Conservation (phyloP, 129 eudicot genomes). For the Saposhnikovia divaricata region DNA sequence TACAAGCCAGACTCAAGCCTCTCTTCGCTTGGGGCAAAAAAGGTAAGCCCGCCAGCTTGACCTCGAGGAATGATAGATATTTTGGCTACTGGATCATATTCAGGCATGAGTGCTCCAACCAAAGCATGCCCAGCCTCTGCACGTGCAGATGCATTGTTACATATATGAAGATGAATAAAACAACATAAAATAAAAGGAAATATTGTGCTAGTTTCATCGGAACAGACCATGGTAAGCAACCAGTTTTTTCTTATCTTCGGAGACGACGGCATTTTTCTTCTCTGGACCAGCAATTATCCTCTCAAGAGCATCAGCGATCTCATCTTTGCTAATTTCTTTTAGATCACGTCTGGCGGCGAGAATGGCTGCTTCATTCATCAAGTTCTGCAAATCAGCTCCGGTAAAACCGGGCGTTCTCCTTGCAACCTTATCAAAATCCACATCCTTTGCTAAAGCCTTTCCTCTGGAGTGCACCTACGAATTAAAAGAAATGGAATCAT, state of each 20-base stretch:
- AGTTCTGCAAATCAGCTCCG: slow-evolving; percentile 87
- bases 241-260: slow-evolving; percentile 87
- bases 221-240: slow-evolving; percentile 88
- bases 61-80: slow-evolving; percentile 99
- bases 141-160: slow-evolving; percentile 1
- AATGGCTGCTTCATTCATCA: slow-evolving; percentile 97
- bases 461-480: slow-evolving; percentile 94
- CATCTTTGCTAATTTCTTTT: slow-evolving; percentile 96
- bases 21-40: slow-evolving; percentile 97
- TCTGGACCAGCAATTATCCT: slow-evolving; percentile 97
- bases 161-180: neutral
- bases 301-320: slow-evolving; percentile 92
- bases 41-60: slow-evolving; percentile 97
- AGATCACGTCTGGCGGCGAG: slow-evolving; percentile 96
- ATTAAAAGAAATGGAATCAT: slow-evolving; percentile 7
- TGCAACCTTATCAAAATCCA: slow-evolving; percentile 86
- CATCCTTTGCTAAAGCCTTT: slow-evolving; percentile 91
- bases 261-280: slow-evolving; percentile 94
- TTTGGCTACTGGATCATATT: slow-evolving; percentile 94
- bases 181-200: neutral
- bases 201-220: neutral
- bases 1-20: slow-evolving; percentile 94
- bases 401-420: slow-evolving; percentile 96
- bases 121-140: slow-evolving; percentile 99
- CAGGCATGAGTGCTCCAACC: slow-evolving; percentile 98